A percentile compares a stretch with the other conserved stretches of the same genome.
phyloP scores from a whole-genome alignment of 2,329 filamentous ascomycete species.

The Nannizzia gypsea region DNA sequence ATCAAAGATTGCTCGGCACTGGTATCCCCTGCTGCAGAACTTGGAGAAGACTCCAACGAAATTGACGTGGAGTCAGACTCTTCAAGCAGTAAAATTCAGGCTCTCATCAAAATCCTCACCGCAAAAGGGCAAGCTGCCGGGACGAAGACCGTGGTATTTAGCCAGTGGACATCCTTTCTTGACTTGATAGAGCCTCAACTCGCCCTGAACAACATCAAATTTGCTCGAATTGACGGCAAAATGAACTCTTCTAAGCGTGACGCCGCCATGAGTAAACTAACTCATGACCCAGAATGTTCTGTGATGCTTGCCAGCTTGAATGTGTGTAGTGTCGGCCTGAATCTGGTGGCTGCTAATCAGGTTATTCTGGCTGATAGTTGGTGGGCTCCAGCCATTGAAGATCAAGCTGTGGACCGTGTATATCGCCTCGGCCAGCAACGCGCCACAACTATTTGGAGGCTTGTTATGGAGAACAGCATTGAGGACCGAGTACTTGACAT shows the following conservation, averaged over 20 bases:
- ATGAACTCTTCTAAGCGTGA: conserved; percentile 65
- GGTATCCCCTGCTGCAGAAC: conserved; percentile 52
- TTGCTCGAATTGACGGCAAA: conserved; percentile 65
- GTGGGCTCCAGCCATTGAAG: conserved; percentile 90
- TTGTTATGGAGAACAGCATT: conserved; percentile 68
- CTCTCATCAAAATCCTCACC: conserved; percentile 60
- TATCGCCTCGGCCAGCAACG: conserved; percentile 74
- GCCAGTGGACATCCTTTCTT: conserved; percentile 67
- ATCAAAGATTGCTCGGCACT: conserved; percentile 51
- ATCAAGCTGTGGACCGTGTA: conserved; percentile 80
- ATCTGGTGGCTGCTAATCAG: conserved; percentile 74
- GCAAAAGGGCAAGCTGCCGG: conserved; percentile 52
- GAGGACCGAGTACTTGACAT: conserved; percentile 71
- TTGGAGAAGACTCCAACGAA: conserved; percentile 38
- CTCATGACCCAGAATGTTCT: conserved; percentile 53
- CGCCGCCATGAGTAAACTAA: conserved; percentile 54
- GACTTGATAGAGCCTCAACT: conserved; percentile 64
- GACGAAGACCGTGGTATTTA: conserved; percentile 73
- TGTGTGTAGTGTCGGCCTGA: conserved; percentile 76
- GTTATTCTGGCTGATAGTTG: conserved; percentile 74
- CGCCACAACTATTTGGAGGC: conserved; percentile 64
- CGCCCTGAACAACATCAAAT: conserved; percentile 47
- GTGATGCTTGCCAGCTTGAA: conserved; percentile 71
- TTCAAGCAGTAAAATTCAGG: conserved; percentile 72
- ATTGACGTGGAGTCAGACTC: conserved; percentile 49